Percentiles rank a stretch among this genome's conserved stretches.
These are phyloP conservation scores for Phytophthora melonis DNA, from an alignment of 352 stramenopile species.

Conservation along the genomic window DNA sequence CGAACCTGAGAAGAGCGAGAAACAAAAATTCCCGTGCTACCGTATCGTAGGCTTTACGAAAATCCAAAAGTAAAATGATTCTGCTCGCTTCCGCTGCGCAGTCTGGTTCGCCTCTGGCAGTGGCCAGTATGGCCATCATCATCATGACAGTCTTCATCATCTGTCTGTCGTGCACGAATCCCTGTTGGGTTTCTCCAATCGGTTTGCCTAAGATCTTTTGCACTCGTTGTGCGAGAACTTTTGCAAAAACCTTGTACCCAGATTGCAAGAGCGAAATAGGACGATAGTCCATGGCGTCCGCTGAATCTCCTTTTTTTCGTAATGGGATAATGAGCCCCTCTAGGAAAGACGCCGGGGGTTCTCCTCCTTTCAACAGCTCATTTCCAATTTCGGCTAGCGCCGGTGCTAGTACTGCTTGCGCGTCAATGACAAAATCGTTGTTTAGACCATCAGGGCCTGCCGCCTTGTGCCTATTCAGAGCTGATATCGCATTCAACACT, in stretches of 20 bases:
- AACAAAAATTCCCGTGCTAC: not conserved
- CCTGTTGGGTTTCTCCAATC: not conserved
- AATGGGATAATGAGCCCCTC: not conserved
- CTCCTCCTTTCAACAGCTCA: not conserved
- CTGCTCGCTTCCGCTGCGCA: not conserved
- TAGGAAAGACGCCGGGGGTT: not conserved
- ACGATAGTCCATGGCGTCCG: not conserved
- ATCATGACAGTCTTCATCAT: slow-evolving; percentile 3
- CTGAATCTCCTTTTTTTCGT: not conserved
- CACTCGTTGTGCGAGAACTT: not conserved
- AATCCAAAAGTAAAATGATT: not conserved
- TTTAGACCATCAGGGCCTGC: not conserved
- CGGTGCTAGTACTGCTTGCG: not conserved
- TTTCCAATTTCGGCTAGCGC: not conserved
- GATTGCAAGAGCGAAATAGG: not conserved
- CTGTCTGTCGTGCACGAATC: not conserved
- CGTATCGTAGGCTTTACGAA: not conserved
- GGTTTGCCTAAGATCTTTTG: not conserved
- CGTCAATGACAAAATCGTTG: not conserved
- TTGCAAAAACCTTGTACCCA: not conserved
- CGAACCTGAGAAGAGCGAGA: not conserved
- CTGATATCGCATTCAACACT: not conserved
- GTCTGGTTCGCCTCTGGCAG: not conserved
- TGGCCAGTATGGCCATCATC: not conserved
- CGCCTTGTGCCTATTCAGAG: not conserved